Percentiles rank a stretch among this genome's conserved stretches.
Conservation (phyloP, 768 basidiomycete species). For the Leccinum imitatum region DNA sequence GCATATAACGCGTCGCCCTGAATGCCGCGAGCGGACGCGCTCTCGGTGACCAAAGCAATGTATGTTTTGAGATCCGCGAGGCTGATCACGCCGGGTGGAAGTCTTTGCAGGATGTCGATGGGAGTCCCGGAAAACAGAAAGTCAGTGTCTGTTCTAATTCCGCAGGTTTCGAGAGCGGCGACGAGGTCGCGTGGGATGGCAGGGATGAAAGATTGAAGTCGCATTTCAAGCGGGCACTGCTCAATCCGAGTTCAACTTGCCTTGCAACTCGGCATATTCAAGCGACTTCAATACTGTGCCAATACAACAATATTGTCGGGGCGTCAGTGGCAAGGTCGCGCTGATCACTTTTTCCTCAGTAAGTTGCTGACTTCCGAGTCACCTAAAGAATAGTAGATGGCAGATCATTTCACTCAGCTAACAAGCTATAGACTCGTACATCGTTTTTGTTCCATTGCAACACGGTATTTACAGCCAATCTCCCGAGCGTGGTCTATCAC, state of each 20-base stretch:
- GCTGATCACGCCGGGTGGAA: conserved; percentile 50
- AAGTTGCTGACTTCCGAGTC: neutral
- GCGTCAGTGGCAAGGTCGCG: neutral
- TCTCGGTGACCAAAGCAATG: conserved; percentile 40
- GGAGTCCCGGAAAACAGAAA: conserved; percentile 51
- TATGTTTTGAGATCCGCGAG: conserved; percentile 47
- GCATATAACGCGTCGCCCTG: conserved; percentile 30
- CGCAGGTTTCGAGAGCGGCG: conserved; percentile 44
- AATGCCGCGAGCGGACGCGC: conserved; percentile 44
- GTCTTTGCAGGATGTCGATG: conserved; percentile 48
- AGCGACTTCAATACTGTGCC: too few relatives aligned
- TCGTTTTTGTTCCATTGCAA: neutral
- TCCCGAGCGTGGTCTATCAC: neutral
- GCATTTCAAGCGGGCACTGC: conserved; percentile 11
- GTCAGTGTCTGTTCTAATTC: conserved; percentile 57
- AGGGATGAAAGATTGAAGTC: conserved; percentile 28
- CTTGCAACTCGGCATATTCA: too few relatives aligned
- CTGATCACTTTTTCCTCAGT: neutral
- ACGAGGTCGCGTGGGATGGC: conserved; percentile 44
- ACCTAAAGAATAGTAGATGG: neutral
- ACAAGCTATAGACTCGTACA: neutral
- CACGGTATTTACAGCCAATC: neutral
- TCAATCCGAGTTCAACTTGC: too few relatives aligned
- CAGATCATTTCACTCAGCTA: too few relatives aligned
- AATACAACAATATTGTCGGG: too few relatives aligned